Evolutionary conservation across 1,139 yeast genomes (phyloP).

Genomic region (Pichiaceae sp.): DNA sequence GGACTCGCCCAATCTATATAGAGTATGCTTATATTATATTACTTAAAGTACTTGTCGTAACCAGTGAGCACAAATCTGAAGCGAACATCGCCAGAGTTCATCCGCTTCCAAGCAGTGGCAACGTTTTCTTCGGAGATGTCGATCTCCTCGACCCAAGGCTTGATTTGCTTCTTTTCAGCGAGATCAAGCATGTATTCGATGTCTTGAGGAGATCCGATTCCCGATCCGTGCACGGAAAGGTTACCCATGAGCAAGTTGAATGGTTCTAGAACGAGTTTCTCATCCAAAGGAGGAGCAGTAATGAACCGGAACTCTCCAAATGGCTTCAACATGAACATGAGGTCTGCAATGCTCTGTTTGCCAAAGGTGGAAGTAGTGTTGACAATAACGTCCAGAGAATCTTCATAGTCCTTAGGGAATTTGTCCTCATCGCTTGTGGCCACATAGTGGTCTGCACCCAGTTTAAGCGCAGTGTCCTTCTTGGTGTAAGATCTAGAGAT

Average conservation of each 20-base stretch:
- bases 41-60: conserved; percentile 29
- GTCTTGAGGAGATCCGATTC: conserved; percentile 38
- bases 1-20: too few species aligned
- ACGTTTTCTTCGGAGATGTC: conserved; percentile 43
- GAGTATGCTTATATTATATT: too few species aligned
- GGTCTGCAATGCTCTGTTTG: conserved; percentile 27
- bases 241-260: conserved; percentile 23
- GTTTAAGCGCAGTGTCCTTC: conserved; percentile 37
- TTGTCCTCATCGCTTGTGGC: conserved; percentile 34
- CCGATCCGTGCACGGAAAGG: conserved; percentile 29
- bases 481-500: conserved; percentile 42
- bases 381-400: conserved; percentile 38
- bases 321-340: conserved; percentile 29
- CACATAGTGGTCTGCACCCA: conserved; percentile 46
- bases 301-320: conserved; percentile 36
- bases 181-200: conserved; percentile 46
- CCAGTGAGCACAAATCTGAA: conserved; percentile 61
- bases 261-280: conserved; percentile 22
- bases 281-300: conserved; percentile 35
- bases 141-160: conserved; percentile 52
- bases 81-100: conserved; percentile 47
- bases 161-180: conserved; percentile 42
- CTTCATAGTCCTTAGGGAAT: conserved; percentile 24
- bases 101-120: conserved; percentile 39
- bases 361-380: conserved; percentile 39